Percentiles rank a stretch among this genome's conserved stretches.
Conservation (phyloP, 2,329 filamentous ascomycete genomes). For the Zasmidium cellare region DNA sequence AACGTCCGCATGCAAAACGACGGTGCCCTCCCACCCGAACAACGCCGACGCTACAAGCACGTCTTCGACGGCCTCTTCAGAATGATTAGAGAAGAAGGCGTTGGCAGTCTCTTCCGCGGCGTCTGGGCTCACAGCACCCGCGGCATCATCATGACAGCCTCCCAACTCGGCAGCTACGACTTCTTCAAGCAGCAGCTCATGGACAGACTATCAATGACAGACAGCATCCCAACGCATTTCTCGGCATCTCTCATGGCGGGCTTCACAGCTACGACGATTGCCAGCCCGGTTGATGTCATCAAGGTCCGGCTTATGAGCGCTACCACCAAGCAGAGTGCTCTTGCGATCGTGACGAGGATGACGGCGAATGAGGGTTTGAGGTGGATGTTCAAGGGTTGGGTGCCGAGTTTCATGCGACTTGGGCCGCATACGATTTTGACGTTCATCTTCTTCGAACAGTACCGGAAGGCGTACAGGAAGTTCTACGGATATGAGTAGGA, state of each 20-base stretch:
- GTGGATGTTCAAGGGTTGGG: conserved; percentile 91
- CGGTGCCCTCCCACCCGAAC: conserved; percentile 68
- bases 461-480: conserved; percentile 72
- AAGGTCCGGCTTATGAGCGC: conserved; percentile 86
- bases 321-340: conserved; percentile 52
- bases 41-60: conserved; percentile 85
- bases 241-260: conserved; percentile 75
- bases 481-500: conserved; percentile 18
- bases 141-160: conserved; percentile 82
- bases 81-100: conserved; percentile 85
- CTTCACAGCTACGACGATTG: conserved; percentile 80
- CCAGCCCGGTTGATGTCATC: conserved; percentile 82
- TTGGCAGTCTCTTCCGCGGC: conserved; percentile 74
- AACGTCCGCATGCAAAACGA: conserved; percentile 99
- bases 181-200: conserved; percentile 73
- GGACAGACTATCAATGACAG: conserved; percentile 62
- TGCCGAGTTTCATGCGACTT: conserved; percentile 70
- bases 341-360: conserved; percentile 64
- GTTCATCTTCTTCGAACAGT: conserved; percentile 82
- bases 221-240: conserved; percentile 77
- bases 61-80: conserved; percentile 82
- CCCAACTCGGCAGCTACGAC: conserved; percentile 82
- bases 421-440: conserved; percentile 81
- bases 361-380: conserved; percentile 69
- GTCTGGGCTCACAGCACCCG: conserved; percentile 80